Evolutionary conservation across 305 asterid species (phyloP), one percentile per base, ranked within the genome.

Genomic region (Fraxinus latifolia): DNA sequence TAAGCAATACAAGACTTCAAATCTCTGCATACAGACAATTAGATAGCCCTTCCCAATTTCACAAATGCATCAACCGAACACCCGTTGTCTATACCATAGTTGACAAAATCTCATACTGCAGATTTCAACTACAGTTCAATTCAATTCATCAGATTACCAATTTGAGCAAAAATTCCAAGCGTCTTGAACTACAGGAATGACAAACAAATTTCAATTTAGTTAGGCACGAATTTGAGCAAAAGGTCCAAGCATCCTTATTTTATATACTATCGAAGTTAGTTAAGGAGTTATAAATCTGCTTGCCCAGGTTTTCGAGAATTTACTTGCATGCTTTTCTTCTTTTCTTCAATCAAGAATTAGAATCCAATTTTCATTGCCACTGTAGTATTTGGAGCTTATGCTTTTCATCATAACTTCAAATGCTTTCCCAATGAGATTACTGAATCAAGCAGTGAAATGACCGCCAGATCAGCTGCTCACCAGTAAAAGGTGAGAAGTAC

Each of bases 81-180:
- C 27, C 73, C 4, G 2, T 42, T 29, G 23, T 77, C 25, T 31
- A 34, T 12, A 7, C 47, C 50, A 42, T 12, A 37, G 67, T 67
- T 67, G 77, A 42, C 58, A 8, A 34, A 67, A 65, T 34, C 81
- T 34, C 60, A 0, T 32, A 15, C 62, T 62, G 44, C 17, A 36
- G 27, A 78, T 29, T 78, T 67, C 82, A 67, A 39, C 27, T 42
- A 67, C 82, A 15, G 50, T 27, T 65, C 47, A 12, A 50, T 77
- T 58, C 68, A 79, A 37, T 65, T 79, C 65, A 79, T 8, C 62
- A 12, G 73, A 7, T 42, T 37, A 62, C 42, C 32, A 32, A 67
- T 67, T 78, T 19, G 36, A 62, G 60, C 55, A 58, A 58, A 3
- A 58, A 37, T 60, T 60, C 75, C 65, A 62, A 25, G 73, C 9